phyloP scores from a whole-genome alignment of 2,329 filamentous ascomycete species.

The Byssochlamys sp. region DNA sequence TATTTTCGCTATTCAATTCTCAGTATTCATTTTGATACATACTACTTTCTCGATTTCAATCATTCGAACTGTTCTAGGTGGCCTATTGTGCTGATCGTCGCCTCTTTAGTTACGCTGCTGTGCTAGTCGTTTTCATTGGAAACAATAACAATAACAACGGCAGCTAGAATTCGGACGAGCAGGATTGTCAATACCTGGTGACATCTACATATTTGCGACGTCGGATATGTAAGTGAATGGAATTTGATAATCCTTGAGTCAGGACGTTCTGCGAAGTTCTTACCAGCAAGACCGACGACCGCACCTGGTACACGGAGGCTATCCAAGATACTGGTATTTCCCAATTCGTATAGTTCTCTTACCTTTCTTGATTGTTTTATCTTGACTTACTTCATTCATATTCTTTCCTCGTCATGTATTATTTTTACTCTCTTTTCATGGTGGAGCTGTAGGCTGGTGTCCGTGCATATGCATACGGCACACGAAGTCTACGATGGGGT shows the following conservation, averaged over 20 bases:
- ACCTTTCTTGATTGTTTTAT: background rate
- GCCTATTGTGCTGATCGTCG: background rate
- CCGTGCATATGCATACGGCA: background rate
- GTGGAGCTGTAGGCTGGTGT: background rate
- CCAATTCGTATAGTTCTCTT: background rate
- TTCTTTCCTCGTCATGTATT: background rate
- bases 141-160: background rate
- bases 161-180: background rate
- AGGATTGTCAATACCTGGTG: too few relatives aligned
- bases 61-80: background rate
- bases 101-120: constrained; percentile 1
- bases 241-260: background rate
- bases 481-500: background rate
- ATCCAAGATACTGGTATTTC: background rate
- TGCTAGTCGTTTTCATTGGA: constrained; percentile 5
- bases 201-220: background rate
- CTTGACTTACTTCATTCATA: background rate
- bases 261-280: background rate
- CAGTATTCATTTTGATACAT: too few relatives aligned
- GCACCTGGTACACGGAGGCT: background rate
- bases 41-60: background rate
- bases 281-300: background rate
- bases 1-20: too few relatives aligned
- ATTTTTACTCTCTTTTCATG: background rate
- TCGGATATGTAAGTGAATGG: background rate